Evolutionary conservation across 108 stramenopile genomes (phyloP).

Genomic region (Fragilariopsis cylindrus): DNA sequence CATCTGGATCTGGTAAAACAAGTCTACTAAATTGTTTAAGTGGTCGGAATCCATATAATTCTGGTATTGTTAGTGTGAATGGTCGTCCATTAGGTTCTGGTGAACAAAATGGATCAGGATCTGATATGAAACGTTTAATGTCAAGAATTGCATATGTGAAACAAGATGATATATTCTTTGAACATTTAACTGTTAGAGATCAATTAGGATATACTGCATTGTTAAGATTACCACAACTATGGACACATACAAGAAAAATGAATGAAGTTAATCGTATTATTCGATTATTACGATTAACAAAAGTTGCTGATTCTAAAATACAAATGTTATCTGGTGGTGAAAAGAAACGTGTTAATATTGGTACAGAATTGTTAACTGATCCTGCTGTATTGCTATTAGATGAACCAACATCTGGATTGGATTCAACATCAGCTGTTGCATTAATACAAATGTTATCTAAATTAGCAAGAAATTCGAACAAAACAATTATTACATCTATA

Average conservation of each 20-base stretch:
- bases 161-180: constrained; percentile 74
- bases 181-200: constrained; percentile 72
- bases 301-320: constrained; percentile 64
- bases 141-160: constrained; percentile 71
- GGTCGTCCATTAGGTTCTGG: constrained; percentile 25
- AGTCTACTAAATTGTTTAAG: constrained; percentile 59
- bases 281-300: constrained; percentile 46
- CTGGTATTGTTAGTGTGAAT: constrained; percentile 60
- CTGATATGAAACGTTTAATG: constrained; percentile 46
- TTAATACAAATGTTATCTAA: constrained; percentile 50
- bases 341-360: constrained; percentile 81
- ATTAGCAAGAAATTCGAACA: constrained; percentile 43
- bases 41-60: constrained; percentile 52
- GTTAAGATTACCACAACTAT: constrained; percentile 52
- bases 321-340: constrained; percentile 71
- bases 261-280: constrained; percentile 57
- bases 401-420: constrained; percentile 83
- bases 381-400: constrained; percentile 72
- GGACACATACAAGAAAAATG: constrained; percentile 36
- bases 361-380: constrained; percentile 69
- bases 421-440: constrained; percentile 66
- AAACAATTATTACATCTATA: constrained; percentile 71
- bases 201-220: constrained; percentile 74
- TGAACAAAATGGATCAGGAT: neutral
- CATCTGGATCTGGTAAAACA: constrained; percentile 74